A percentile compares a stretch with the other conserved stretches of the same genome.
These are phyloP conservation scores for Ophiostoma sp. DNA, from an alignment of 2,329 filamentous ascomycete species.

Conservation along the genomic window DNA sequence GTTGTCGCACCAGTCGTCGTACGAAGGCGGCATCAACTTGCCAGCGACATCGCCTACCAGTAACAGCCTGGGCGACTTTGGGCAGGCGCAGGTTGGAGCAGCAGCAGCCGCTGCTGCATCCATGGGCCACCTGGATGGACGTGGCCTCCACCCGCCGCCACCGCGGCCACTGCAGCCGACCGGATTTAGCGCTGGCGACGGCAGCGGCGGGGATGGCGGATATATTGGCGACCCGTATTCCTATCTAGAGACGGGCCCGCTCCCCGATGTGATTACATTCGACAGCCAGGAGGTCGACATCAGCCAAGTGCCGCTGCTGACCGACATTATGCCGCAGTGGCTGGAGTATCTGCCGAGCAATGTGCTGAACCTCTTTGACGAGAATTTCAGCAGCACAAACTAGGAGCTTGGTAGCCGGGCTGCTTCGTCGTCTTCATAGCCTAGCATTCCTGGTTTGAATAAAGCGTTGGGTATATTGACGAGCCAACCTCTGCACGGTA, in stretches of 20 bases:
- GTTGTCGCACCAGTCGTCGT: neutral
- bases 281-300: slow-evolving; percentile 74
- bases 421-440: no score
- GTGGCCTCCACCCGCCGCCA: neutral
- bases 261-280: slow-evolving; percentile 58
- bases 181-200: no score
- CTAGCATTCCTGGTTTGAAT: no score
- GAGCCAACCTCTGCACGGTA: no score
- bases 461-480: no score
- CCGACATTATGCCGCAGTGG: slow-evolving; percentile 66
- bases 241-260: slow-evolving; percentile 33
- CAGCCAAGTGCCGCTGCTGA: slow-evolving; percentile 51
- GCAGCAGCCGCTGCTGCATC: neutral
- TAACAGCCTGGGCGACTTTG: neutral
- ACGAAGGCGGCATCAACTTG: neutral
- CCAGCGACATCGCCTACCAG: neutral
- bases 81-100: neutral
- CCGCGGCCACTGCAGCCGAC: slow-evolving; percentile 15
- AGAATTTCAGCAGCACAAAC: slow-evolving; percentile 15
- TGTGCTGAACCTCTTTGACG: slow-evolving; percentile 52
- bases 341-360: slow-evolving; percentile 67
- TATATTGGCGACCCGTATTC: slow-evolving; percentile 28
- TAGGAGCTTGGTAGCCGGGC: neutral
- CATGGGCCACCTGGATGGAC: no score
- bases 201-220: neutral